A percentile compares a stretch with the other conserved stretches of the same genome.
phyloP scores from a whole-genome alignment of 257 asterid genomes.

The Misopates orontium region DNA sequence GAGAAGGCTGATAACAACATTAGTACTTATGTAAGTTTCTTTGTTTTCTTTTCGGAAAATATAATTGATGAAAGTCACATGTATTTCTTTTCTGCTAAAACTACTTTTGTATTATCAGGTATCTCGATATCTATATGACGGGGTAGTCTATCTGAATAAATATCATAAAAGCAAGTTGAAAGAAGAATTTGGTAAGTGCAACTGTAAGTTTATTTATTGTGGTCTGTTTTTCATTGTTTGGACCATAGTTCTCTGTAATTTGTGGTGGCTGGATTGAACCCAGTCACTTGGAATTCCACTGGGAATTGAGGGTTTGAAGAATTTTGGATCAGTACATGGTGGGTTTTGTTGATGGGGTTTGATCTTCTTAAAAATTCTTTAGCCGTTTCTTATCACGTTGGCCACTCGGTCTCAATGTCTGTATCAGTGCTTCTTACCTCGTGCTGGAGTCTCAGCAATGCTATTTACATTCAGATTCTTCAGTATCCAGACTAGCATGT shows the following conservation, averaged over 20 bases:
- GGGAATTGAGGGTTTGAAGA: slow-evolving; percentile 1
- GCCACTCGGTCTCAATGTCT: background rate
- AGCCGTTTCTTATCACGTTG: background rate
- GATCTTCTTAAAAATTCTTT: no score
- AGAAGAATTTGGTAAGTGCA: slow-evolving; percentile 80
- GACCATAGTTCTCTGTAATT: background rate
- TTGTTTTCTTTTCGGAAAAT: slow-evolving; percentile 26
- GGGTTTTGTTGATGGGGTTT: background rate
- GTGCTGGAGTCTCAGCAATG: background rate
- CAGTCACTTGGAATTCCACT: background rate
- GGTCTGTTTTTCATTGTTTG: background rate
- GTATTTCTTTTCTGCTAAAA: slow-evolving; percentile 32
- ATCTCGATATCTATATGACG: slow-evolving; percentile 61
- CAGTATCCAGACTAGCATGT: slow-evolving; percentile 10
- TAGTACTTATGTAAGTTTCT: slow-evolving; percentile 47
- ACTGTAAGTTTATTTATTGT: slow-evolving; percentile 12
- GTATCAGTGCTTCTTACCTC: slow-evolving; percentile 8
- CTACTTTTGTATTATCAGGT: slow-evolving; percentile 50
- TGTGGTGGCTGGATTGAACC: slow-evolving; percentile 17
- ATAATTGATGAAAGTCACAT: slow-evolving; percentile 21
- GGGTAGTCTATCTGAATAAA: slow-evolving; percentile 59
- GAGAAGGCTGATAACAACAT: slow-evolving; percentile 35
- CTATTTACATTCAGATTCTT: slow-evolving; percentile 15
- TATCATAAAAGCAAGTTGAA: slow-evolving; percentile 76
- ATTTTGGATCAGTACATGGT: background rate